These are phyloP conservation scores for Fragaria vesca DNA, from an alignment of 306 rosid species.

Conservation along the genomic window DNA sequence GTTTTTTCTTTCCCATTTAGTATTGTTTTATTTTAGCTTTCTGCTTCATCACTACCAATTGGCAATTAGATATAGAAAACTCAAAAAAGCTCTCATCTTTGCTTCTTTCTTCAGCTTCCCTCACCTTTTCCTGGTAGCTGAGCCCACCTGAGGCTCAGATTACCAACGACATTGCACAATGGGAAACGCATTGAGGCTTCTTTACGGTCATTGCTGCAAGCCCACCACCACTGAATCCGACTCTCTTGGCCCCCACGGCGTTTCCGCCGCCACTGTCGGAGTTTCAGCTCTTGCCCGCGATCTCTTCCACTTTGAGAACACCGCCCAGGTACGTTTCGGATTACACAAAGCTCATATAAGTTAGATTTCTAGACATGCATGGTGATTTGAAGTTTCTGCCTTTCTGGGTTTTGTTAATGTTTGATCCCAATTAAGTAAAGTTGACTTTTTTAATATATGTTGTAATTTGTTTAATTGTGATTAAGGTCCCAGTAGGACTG, in stretches of 20 bases:
- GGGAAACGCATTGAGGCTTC: constrained; percentile 65
- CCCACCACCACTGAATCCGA: constrained; percentile 49
- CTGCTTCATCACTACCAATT: neutral
- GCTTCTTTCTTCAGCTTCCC: neutral
- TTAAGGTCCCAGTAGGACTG: constrained; percentile 84
- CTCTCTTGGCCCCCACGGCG: constrained; percentile 49
- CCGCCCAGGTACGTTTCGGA: constrained; percentile 55
- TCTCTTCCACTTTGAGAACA: constrained; percentile 70
- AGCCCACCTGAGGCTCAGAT: neutral
- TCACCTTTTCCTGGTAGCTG: neutral
- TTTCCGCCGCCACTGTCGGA: constrained; percentile 54
- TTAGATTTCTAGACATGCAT: neutral
- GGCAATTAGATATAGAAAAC: neutral
- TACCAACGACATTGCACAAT: constrained; percentile 21
- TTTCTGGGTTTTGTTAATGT: neutral
- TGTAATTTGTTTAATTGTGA: neutral
- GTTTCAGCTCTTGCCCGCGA: constrained; percentile 75
- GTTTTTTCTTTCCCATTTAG: neutral
- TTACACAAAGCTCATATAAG: neutral
- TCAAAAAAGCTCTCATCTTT: neutral
- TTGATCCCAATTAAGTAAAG: constrained; percentile 6
- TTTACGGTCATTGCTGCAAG: constrained; percentile 45
- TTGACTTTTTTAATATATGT: constrained; percentile 5
- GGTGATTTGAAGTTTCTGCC: neutral
- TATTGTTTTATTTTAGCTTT: neutral